Percentiles rank a stretch among this genome's conserved stretches.
Evolutionary conservation across 768 basidiomycete species (phyloP).

Genomic region (Termitomyces sp.): DNA sequence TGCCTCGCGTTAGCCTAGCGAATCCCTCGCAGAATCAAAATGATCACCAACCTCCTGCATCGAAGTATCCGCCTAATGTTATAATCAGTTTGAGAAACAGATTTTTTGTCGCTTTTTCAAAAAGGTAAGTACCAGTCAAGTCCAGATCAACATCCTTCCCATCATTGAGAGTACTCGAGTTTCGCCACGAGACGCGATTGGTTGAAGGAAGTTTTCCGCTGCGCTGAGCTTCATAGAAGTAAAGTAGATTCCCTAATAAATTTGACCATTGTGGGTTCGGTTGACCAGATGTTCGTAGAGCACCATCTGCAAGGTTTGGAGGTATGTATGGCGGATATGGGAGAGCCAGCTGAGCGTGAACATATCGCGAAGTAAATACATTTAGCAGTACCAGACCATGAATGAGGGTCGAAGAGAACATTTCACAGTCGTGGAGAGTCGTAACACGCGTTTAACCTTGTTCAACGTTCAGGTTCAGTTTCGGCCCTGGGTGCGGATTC

Average conservation of each 20-base stretch:
- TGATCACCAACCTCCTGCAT: slow-evolving; percentile 72
- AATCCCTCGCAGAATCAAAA: background rate
- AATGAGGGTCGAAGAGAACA: slow-evolving; percentile 20
- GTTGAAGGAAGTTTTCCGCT: slow-evolving; percentile 66
- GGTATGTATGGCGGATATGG: slow-evolving; percentile 66
- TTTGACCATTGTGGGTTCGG: slow-evolving; percentile 83
- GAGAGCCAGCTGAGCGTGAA: slow-evolving; percentile 54
- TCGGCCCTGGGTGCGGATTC: background rate
- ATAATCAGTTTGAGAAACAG: background rate
- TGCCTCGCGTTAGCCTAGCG: slow-evolving; percentile 22
- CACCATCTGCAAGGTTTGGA: slow-evolving; percentile 54
- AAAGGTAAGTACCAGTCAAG: slow-evolving; percentile 56
- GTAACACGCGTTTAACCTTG: background rate
- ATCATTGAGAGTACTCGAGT: slow-evolving; percentile 74
- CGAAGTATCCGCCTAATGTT: slow-evolving; percentile 70
- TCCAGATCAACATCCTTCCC: slow-evolving; percentile 73
- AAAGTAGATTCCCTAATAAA: slow-evolving; percentile 76
- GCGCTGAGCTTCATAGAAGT: slow-evolving; percentile 90
- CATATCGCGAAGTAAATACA: slow-evolving; percentile 19
- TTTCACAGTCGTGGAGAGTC: slow-evolving; percentile 3
- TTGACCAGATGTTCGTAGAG: slow-evolving; percentile 39
- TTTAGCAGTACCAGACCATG: slow-evolving; percentile 16
- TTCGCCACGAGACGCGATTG: slow-evolving; percentile 85
- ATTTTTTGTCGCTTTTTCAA: too few species aligned
- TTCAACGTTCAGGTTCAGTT: background rate